Evolutionary conservation across 2,329 filamentous ascomycete species (phyloP), one percentile per base, ranked within the genome.

Genomic region (Trichophaea hybrida): DNA sequence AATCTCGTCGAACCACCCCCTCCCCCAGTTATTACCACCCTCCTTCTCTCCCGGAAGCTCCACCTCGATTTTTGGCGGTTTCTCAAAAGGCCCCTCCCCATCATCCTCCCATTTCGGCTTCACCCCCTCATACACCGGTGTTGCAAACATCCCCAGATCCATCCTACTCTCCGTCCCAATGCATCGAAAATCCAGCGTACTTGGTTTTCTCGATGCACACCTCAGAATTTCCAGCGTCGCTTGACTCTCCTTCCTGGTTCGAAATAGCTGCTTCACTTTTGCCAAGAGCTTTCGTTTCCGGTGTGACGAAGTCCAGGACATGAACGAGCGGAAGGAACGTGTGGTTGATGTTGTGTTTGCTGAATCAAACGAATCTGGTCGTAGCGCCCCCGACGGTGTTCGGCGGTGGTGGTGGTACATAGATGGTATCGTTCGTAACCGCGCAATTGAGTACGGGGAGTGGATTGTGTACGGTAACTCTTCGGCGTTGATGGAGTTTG

Each of bases 131-230:
- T 46, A 46, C 5, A 46, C 40, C 24, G 40, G 40, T 5, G 40
- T 5, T 5, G 24, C 40, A 12, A 46, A 46, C 24, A 46, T 46
- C 24, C 40, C 40, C 10, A 46, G 10, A 17, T 17, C 24, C 10
- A 46, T n/a, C 24, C 40, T 13, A 6, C 13, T 17, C 12, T 62
- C 61, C 55, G 61, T 59, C 35, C 62, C 62, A 54, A 64, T 64
- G 33, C 62, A 64, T n/a, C 60, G 55, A 37, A 64, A 64, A 56
- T 64, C 62, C 35, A 64, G 35, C 6, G 62, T 64, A 31, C 60
- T 63, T 7, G 62, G 60, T 46, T 61, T 63, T 44, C 38, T 33
- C 17, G 32, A 17, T n/a, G 32, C 44, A 10, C 24, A 51, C 31
- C 15, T 31, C 33, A 49, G 43, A 38, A 15, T 43, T 33, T 49